Base-by-base conservation (phyloP, 495 filamentous ascomycete genomes). In the Terfezia boudieri region DNA sequence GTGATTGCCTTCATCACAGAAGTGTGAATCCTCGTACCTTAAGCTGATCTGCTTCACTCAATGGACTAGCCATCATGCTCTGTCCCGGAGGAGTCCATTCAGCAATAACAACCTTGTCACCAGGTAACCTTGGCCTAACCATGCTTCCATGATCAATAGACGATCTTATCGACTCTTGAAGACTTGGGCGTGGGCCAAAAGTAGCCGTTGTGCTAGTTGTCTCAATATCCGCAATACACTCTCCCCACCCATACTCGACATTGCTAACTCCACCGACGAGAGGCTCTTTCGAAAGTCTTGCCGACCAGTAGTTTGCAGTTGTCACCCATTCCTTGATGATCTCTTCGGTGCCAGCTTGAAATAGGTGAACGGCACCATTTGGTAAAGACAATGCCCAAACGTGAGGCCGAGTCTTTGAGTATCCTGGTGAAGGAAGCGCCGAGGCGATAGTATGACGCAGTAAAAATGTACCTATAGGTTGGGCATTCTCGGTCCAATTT, bases 291-390 rank as follows among this genome's bases (percentile, higher is more conserved):
- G 85, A 93, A 9, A 96, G 71, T 48, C 90, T 76, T 2, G 90
- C 87, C 61, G 84, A 85, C 90, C 90, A 99, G 69, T 99, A 99
- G 69, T 99, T 99, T 60, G 86, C 89, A 0, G 85, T 92, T 37
- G 77, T 79, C 52, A 95, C 86, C 57, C 94, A 99, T 61, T 99
- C 90, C 52, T 80, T 80, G 49, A 88, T 82, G 60, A 99, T 95
- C 63, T 96, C 92, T 2, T 84, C 78, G 0, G 90, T 99, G 48
- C 92, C 90, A 57, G 86, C 92, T 65, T 96, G 87, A 74, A 99
- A 99, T 26, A 96, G 75, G 67, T 99, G 92, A 12, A 96, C 86
- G 2, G 89, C 90, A 20, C 90, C 90, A 9, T 80, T 88, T 4
- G 92, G 89, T 43, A 96, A 70, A 53, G 82, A 86, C n/a, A 99